phyloP scores from a whole-genome alignment of 2,329 filamentous ascomycete species.

The Paracoccidioides brasiliensis region DNA sequence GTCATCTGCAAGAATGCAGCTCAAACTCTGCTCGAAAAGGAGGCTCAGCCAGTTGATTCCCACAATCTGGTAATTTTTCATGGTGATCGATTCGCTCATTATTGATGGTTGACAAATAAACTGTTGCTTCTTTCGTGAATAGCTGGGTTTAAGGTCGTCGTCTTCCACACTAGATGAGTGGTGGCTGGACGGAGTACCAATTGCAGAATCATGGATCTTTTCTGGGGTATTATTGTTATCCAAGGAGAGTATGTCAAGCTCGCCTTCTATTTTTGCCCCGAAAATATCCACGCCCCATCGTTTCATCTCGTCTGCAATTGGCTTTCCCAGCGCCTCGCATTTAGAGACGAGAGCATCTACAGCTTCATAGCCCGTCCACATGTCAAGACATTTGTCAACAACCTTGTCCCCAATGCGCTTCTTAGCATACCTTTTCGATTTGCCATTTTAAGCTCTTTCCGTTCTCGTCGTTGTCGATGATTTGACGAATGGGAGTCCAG shows the following conservation, averaged over 20 bases:
- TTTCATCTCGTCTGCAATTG: slow-evolving; percentile 51
- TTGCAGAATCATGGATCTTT: slow-evolving; percentile 48
- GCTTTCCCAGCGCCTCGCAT: slow-evolving; percentile 61
- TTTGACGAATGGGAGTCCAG: slow-evolving; percentile 53
- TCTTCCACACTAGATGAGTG: slow-evolving; percentile 34
- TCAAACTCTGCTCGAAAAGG: slow-evolving; percentile 64
- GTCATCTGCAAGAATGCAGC: slow-evolving; percentile 89
- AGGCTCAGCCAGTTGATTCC: slow-evolving; percentile 90
- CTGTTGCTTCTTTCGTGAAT: slow-evolving; percentile 25
- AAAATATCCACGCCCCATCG: slow-evolving; percentile 56
- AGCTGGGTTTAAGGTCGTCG: slow-evolving; percentile 24
- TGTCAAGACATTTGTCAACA: slow-evolving; percentile 54
- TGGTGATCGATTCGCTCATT: slow-evolving; percentile 61
- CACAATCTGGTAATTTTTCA: slow-evolving; percentile 91
- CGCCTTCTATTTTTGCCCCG: slow-evolving; percentile 45
- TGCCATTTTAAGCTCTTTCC: slow-evolving; percentile 21
- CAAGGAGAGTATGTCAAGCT: slow-evolving; percentile 47
- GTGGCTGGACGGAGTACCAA: slow-evolving; percentile 47
- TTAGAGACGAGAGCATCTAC: slow-evolving; percentile 69
- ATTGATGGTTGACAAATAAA: slow-evolving; percentile 56
- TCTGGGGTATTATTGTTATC: slow-evolving; percentile 30
- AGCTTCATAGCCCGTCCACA: slow-evolving; percentile 66
- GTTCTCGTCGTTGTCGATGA: slow-evolving; percentile 38
- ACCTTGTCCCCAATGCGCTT: slow-evolving; percentile 53
- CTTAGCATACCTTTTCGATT: slow-evolving; percentile 35